Evolutionary conservation across 352 stramenopile species (phyloP), one percentile per base, ranked within the genome.

Genomic region (Globisporangium sylvaticum): DNA sequence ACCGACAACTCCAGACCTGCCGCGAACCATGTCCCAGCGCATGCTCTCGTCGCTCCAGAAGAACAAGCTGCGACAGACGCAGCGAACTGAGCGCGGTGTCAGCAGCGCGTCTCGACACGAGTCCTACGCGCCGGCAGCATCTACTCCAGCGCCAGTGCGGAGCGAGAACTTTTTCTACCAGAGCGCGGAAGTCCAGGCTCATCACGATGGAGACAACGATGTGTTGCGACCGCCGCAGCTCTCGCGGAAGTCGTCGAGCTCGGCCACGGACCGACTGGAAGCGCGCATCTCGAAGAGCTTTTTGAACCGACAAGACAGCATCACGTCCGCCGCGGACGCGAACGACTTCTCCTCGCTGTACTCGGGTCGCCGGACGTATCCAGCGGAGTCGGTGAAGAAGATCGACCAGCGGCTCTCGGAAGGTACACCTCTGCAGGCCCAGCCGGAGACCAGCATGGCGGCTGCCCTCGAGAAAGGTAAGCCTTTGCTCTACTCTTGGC

Each of bases 231-330:
- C 64, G 29, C 71, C 74, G 46, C 66, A 64, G 10, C 53, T 82
- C 22, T 78, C 73, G 3, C 72, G 71, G 8, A 68, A 71, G 5
- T 71, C 66, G 2, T 73, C 67, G 0, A 75, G 69, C 0, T 83
- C 79, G 24, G 80, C 72, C 58, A 80, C 74, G 12, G 81, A 91
- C 56, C 73, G 83, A 52, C 69, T 90, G 25, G 83, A 91, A 66
- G 83, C 83, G 25, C 72, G 83, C n/a, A 88, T 91, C 32, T 90
- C 79, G 50, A 83, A 88, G 61, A 78, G 70, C 22, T 81, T 80
- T 22, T 46, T 83, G 29, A 55, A 65, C 4, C 75, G 70, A 18
- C 73, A 75, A 37, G 69, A 79, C n/a, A 77, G 77, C 69, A 66
- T 67, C 27, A 67, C 60, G 7, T 62, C 46, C 4, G 63, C 67